Percentiles rank a stretch among this genome's conserved stretches.
Conservation (phyloP, 1,284 basidiomycete genomes). For the Chalciporus sp. region DNA sequence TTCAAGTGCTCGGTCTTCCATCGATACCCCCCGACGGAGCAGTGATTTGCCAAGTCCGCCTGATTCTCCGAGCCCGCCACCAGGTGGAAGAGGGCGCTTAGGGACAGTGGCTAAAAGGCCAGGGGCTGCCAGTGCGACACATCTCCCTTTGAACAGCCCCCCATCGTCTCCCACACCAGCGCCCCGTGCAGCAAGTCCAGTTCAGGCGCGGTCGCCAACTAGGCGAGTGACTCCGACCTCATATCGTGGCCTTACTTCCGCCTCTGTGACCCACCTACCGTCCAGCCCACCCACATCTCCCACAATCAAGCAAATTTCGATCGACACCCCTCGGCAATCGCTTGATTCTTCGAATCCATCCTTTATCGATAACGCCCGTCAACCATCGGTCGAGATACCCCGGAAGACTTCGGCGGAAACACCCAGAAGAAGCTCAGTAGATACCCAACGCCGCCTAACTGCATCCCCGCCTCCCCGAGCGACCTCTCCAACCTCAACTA, state of each 20-base stretch:
- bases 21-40: constrained; percentile 30
- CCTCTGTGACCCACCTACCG: constrained; percentile 40
- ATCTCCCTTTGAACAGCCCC: constrained; percentile 41
- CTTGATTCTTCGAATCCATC: constrained; percentile 13
- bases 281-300: constrained; percentile 31
- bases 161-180: constrained; percentile 36
- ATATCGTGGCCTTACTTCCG: constrained; percentile 35
- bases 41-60: constrained; percentile 47
- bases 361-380: constrained; percentile 31
- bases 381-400: constrained; percentile 38
- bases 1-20: constrained; percentile 31
- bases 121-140: constrained; percentile 41
- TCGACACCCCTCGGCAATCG: constrained; percentile 33
- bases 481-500: constrained; percentile 28
- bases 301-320: constrained; percentile 36
- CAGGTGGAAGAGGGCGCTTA: constrained; percentile 44
- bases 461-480: constrained; percentile 41
- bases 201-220: constrained; percentile 38
- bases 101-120: constrained; percentile 39
- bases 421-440: constrained; percentile 32
- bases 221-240: constrained; percentile 37
- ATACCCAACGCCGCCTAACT: constrained; percentile 33
- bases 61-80: constrained; percentile 49
- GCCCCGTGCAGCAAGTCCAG: constrained; percentile 45
- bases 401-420: constrained; percentile 33